phyloP scores from a whole-genome alignment of 1,284 basidiomycete species.

The Sporisorium exsertum region DNA sequence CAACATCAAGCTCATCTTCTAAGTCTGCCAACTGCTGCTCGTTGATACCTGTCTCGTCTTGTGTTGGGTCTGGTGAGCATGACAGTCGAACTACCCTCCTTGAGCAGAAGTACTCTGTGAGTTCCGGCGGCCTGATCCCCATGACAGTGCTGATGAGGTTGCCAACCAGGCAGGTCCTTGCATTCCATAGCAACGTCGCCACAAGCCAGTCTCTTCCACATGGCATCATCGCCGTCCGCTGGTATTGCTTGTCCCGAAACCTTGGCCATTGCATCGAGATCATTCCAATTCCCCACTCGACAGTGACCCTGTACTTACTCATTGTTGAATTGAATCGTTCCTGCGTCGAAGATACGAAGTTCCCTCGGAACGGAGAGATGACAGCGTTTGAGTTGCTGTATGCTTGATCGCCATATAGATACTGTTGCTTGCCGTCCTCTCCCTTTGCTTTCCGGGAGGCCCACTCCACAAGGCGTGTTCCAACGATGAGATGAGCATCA shows the following conservation, averaged over 20 bases:
- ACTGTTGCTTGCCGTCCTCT: neutral
- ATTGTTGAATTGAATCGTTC: no score
- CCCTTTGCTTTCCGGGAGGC: neutral
- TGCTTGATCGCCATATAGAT: slow-evolving; percentile 4
- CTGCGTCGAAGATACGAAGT: no score
- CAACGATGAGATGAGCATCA: neutral
- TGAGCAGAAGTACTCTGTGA: neutral
- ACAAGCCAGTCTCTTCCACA: no score
- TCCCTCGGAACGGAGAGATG: no score
- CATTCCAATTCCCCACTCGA: no score
- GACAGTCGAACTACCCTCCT: neutral
- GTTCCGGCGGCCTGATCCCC: neutral
- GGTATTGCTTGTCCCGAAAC: neutral
- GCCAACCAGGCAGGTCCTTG: neutral
- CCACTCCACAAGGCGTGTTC: neutral
- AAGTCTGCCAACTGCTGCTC: neutral
- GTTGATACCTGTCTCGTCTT: neutral
- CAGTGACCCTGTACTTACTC: no score
- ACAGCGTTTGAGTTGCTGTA: neutral
- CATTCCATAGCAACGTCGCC: no score
- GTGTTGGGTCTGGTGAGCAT: neutral
- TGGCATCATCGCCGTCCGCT: neutral
- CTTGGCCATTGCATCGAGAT: no score
- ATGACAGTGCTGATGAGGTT: neutral
- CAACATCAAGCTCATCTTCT: neutral